phyloP scores from a whole-genome alignment of 1,284 basidiomycete genomes.

The Apiotrichum gamsii region DNA sequence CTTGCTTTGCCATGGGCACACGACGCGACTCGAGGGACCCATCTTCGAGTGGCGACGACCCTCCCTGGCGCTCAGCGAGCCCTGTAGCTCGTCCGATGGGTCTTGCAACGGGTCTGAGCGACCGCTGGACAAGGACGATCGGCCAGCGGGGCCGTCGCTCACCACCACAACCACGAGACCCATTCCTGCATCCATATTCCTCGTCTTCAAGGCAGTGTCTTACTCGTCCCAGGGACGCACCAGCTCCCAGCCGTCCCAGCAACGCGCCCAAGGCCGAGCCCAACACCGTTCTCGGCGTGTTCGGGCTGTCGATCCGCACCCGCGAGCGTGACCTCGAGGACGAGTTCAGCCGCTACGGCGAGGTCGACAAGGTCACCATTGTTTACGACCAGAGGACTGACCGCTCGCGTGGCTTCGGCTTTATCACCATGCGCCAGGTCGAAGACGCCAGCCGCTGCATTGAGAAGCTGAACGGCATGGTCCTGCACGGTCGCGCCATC shows the following conservation, averaged over 20 bases:
- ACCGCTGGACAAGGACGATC: too few relatives aligned
- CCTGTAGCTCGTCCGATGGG: too few relatives aligned
- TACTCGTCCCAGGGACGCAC: slow-evolving; percentile 4
- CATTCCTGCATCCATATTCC: neutral
- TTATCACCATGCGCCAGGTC: slow-evolving; percentile 82
- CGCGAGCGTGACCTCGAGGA: slow-evolving; percentile 89
- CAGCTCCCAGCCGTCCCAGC: slow-evolving; percentile 18
- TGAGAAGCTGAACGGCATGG: slow-evolving; percentile 84
- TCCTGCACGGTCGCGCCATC: slow-evolving; percentile 89
- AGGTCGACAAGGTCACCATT: slow-evolving; percentile 91
- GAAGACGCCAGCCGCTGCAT: slow-evolving; percentile 86
- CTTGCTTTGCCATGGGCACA: too few relatives aligned
- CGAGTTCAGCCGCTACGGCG: slow-evolving; percentile 81
- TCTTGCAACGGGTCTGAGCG: too few relatives aligned
- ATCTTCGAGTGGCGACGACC: too few relatives aligned
- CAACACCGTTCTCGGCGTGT: slow-evolving; percentile 86
- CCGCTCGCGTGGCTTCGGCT: slow-evolving; percentile 94
- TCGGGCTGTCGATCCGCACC: slow-evolving; percentile 91
- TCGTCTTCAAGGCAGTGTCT: too few relatives aligned
- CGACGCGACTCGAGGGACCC: too few relatives aligned
- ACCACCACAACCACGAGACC: neutral
- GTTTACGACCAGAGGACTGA: slow-evolving; percentile 99
- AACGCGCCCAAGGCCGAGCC: slow-evolving; percentile 57
- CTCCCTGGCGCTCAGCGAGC: too few relatives aligned
- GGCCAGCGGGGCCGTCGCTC: too few relatives aligned